These are phyloP conservation scores for Combretum micranthum DNA, from an alignment of 345 rosid species.

Conservation along the genomic window DNA sequence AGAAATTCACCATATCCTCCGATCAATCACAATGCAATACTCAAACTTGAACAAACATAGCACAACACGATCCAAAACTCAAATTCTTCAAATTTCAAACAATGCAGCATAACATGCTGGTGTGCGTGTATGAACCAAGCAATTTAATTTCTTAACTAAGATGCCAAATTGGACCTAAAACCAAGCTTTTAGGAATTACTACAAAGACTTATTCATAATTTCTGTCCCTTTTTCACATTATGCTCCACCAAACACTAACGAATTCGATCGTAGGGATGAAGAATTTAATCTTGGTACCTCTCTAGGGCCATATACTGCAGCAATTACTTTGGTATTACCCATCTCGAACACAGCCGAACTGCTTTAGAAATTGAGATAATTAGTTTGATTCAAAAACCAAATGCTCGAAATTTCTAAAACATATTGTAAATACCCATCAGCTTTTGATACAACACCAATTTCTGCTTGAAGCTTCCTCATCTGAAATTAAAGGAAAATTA, in stretches of 20 bases:
- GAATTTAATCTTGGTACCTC: conserved; percentile 41
- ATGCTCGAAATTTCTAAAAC: no score
- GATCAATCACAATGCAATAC: no score
- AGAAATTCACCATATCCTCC: no score
- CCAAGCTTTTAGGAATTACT: no score
- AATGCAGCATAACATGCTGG: not conserved
- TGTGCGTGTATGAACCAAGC: not conserved
- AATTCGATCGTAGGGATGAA: not conserved
- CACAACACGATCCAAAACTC: no score
- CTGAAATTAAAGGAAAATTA: conserved; percentile 17
- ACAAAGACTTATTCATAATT: no score
- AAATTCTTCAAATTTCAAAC: not conserved
- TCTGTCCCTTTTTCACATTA: no score
- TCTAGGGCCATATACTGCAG: conserved; percentile 95
- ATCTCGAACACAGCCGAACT: conserved; percentile 92
- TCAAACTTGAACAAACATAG: no score
- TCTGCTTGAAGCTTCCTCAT: conserved; percentile 93
- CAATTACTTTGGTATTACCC: conserved; percentile 95
- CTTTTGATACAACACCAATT: conserved; percentile 67
- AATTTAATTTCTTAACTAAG: not conserved
- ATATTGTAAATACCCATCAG: conserved; percentile 51
- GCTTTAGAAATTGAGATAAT: not conserved
- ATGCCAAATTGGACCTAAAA: not conserved
- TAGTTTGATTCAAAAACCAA: no score
- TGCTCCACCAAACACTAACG: no score